phyloP scores from a whole-genome alignment of 2,329 filamentous ascomycete species.

The Microascus cirrosus region DNA sequence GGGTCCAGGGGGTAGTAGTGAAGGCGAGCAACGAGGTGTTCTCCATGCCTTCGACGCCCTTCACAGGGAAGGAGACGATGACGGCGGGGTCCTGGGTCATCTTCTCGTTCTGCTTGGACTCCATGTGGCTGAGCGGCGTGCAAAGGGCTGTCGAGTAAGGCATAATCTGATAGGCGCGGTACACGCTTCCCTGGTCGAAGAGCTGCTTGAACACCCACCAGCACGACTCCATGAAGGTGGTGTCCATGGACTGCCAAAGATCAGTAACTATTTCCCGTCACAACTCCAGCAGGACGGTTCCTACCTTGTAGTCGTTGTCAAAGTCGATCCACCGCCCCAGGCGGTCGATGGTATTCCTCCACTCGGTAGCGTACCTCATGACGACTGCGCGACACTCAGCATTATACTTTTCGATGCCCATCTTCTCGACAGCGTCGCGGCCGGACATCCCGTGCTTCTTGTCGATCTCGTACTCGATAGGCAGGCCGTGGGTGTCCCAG shows the following conservation, averaged over 20 bases:
- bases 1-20: constrained; percentile 72
- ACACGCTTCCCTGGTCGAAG: constrained; percentile 60
- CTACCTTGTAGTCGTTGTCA: constrained; percentile 65
- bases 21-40: constrained; percentile 39
- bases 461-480: constrained; percentile 87
- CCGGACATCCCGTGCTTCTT: constrained; percentile 78
- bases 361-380: constrained; percentile 72
- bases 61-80: constrained; percentile 58
- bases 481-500: constrained; percentile 79
- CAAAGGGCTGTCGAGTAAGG: constrained; percentile 65
- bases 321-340: constrained; percentile 70
- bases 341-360: constrained; percentile 65
- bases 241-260: constrained; percentile 52
- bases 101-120: constrained; percentile 66
- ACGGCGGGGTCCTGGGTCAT: constrained; percentile 64
- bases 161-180: constrained; percentile 64
- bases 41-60: constrained; percentile 49
- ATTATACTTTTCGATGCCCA: constrained; percentile 77
- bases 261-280: background rate
- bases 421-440: constrained; percentile 66
- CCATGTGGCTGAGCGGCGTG: constrained; percentile 65
- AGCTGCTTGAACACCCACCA: constrained; percentile 74
- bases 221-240: constrained; percentile 63
- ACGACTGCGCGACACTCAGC: constrained; percentile 76
- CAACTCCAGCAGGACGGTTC: background rate